Percentiles rank a stretch among this genome's conserved stretches.
Conservation (phyloP, 176 grass and related monocot genomes). For the Rhynchospora breviuscula region DNA sequence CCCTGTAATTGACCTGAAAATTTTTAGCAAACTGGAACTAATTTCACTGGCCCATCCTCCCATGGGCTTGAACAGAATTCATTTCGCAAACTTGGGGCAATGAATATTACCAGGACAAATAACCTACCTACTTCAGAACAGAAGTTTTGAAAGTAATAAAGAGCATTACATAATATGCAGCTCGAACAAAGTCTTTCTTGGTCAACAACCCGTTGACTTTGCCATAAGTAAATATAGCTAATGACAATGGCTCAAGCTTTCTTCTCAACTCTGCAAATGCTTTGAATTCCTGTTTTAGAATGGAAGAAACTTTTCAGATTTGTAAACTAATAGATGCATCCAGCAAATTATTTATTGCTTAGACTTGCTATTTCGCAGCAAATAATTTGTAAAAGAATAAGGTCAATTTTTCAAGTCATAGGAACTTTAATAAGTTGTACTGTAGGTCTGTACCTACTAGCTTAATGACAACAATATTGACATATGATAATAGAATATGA, state of each 20-base stretch:
- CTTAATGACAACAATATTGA: background rate
- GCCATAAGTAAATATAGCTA: constrained; percentile 76
- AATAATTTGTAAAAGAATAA: background rate
- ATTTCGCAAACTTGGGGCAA: no score
- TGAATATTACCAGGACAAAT: no score
- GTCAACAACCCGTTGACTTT: constrained; percentile 76
- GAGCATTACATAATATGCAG: constrained; percentile 63
- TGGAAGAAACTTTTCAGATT: background rate
- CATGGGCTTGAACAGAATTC: background rate
- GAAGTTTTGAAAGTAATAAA: background rate
- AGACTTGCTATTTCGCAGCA: background rate
- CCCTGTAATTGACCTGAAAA: background rate
- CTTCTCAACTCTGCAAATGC: constrained; percentile 69
- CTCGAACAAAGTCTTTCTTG: constrained; percentile 81
- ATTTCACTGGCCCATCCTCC: background rate
- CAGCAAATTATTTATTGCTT: background rate
- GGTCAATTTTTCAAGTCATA: background rate
- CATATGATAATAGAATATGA: background rate
- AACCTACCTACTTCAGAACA: no score
- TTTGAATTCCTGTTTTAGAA: constrained; percentile 64
- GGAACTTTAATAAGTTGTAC: background rate
- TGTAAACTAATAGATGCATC: background rate
- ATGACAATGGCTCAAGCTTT: constrained; percentile 52
- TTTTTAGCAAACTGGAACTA: background rate
- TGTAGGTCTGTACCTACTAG: background rate